Base-by-base conservation (phyloP, 208 protist species). In the Wallacemonas sp. region DNA sequence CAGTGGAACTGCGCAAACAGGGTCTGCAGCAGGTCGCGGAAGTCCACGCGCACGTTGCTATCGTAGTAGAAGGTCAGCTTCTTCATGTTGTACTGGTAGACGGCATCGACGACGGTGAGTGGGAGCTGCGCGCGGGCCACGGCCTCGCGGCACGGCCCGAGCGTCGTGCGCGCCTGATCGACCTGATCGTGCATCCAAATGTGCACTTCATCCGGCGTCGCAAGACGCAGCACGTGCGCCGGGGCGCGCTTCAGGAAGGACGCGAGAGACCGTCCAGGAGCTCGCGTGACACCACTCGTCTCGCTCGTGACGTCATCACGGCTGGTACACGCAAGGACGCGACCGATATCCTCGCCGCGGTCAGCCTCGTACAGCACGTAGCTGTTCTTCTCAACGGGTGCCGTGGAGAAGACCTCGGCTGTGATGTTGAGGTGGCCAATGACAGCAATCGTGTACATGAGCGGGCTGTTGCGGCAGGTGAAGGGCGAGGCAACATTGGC, bases 1-100 rank as follows among this genome's bases (percentile, higher is more conserved):
- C 91, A 94, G 72, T 81, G 85, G 60, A 86, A 93, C 57, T 83
- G 77, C 1, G 78, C 78, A 54, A 92, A 94, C 44, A 92, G 76
- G 32, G 70, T 76, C 55, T 85, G 82, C 57, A 96, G 78, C 30
- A 94, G 72, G 33, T 68, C 56, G 9, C 88, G 78, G 76, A 96
- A 94, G 78, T 94, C 91, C 11, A 92, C 83, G 47, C 85, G 81
- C 14, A 69, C 78, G 30, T 66, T 48, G 64, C 82, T 90, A 55
- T 85, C 41, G 72, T 97, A 95, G 57, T 86, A 84, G 66, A 95
- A 92, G 41, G 85, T 95, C 27, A 95, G 70, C 74, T 97, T 95
- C 33, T 92, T 72, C 39, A 74, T 80, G 68, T 95, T 88, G 76
- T 91, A 94, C 76, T 95, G 88, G 57, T 91, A 95, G n/a, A 80